Base-by-base conservation (phyloP, 2,329 filamentous ascomycete genomes). In the Pseudofabraea citricarpa region DNA sequence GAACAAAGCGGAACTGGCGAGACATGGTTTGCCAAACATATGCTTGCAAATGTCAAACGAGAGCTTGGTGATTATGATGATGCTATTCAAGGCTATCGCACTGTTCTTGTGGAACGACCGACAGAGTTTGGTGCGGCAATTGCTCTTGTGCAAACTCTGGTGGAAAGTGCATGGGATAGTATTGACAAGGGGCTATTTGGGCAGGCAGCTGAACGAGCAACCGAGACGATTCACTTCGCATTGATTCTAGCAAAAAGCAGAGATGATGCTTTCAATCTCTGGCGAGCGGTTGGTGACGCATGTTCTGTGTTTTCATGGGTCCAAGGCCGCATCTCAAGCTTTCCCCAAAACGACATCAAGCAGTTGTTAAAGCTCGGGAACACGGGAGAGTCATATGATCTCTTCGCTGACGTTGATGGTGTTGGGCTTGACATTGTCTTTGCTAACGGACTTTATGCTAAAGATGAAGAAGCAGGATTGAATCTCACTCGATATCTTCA, bases 1-100 rank as follows among this genome's bases (percentile, higher is more conserved):
- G 63, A 71, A n/a, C 58, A 74, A 58, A 64, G 76, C 36, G 72
- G 79, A 24, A 60, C 70, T 16, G 81, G 77, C 0, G 86, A 94
- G 53, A 85, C 79, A 8, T 98, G 93, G 93, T 98, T 96, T 62
- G 90, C 90, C 6, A 88, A 88, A 59, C 96, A 96, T 64, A 94
- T 98, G 84, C 78, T 97, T 47, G 90, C 89, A 31, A 97, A 98
- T 57, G 87, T 98, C 43, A 89, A 90, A 63, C 81, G 90, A 42
- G 91, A 97, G 60, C 74, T 97, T 37, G 90, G 89, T n/a, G 84
- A 94, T 32, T 95, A 85, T 55, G 86, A 95, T 47, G 82, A 87
- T 43, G 87, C 93, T 0, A 86, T 95, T 46, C 63, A 70, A 20
- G 78, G 89, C 5, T 95, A 97, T 57, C 76, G 80, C 53, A 70